A percentile compares a stretch with the other conserved stretches of the same genome.
Evolutionary conservation across 768 basidiomycete species (phyloP).

Genomic region (Lactarius tabidus): DNA sequence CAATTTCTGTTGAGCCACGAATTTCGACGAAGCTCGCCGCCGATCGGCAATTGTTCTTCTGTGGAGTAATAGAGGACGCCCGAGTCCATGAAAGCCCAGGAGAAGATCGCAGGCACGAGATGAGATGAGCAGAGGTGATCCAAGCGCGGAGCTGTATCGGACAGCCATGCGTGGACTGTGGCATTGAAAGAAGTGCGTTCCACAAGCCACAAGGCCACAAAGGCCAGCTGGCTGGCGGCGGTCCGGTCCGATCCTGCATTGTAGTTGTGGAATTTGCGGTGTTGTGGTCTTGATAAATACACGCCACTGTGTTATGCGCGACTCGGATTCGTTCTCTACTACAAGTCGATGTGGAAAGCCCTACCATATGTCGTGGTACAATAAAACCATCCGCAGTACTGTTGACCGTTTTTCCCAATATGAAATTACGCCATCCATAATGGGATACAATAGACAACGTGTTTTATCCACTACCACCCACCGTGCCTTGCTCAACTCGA

Average conservation of each 20-base stretch:
- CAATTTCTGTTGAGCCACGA: background rate
- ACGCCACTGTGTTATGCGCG: background rate
- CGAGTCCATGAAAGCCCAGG: background rate
- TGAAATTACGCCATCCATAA: background rate
- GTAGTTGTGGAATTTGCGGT: background rate
- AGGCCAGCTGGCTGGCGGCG: background rate
- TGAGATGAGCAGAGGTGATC: background rate
- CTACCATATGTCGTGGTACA: background rate
- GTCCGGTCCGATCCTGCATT: background rate
- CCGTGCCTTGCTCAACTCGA: background rate
- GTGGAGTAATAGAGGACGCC: background rate
- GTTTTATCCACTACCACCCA: background rate
- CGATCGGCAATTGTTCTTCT: background rate
- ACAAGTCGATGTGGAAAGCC: background rate
- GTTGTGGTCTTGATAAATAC: background rate
- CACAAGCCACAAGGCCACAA: background rate
- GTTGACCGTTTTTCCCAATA: background rate
- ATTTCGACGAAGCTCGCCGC: background rate
- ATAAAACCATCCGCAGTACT: background rate
- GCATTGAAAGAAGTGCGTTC: background rate
- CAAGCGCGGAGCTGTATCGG: background rate
- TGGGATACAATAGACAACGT: background rate
- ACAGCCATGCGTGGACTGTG: background rate
- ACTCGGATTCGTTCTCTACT: background rate
- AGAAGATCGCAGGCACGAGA: background rate